Conservation (phyloP, 108 stramenopile species). For the Poteriospumella lacustris region DNA sequence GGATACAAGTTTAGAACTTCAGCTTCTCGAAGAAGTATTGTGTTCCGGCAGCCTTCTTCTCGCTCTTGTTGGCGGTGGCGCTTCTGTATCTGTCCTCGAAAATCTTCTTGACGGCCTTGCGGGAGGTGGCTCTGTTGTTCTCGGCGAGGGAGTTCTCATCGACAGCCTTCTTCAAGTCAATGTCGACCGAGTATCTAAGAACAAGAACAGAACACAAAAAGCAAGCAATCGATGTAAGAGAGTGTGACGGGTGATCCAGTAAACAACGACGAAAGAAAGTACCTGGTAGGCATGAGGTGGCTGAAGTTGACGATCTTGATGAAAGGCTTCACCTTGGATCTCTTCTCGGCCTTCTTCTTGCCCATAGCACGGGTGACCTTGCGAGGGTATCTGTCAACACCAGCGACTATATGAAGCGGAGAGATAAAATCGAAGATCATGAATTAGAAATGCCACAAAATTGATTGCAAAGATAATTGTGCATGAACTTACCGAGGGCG, state of each 20-base stretch:
- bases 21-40: conserved; percentile 94
- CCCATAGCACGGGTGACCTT: conserved; percentile 94
- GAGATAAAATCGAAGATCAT: not conserved
- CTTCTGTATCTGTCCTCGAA: conserved; percentile 86
- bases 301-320: conserved; percentile 96
- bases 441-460: not conserved
- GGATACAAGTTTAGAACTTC: conserved; percentile 73
- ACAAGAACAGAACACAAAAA: not conserved
- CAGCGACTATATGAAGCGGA: conserved; percentile 60
- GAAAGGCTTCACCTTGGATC: conserved; percentile 95
- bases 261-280: not conserved
- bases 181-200: conserved; percentile 73
- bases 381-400: conserved; percentile 86
- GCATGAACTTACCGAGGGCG: conserved; percentile 57
- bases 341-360: conserved; percentile 90
- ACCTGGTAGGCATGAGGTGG: conserved; percentile 98
- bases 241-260: not conserved
- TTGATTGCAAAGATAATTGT: not conserved
- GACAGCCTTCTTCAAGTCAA: conserved; percentile 88
- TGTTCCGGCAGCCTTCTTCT: conserved; percentile 90
- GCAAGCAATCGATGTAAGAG: no score
- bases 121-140: not conserved
- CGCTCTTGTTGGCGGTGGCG: conserved; percentile 81
- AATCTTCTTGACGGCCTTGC: conserved; percentile 86
- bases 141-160: conserved; percentile 72